Evolutionary conservation across 2,329 filamentous ascomycete genomes (phyloP), one percentile per base, ranked within the genome.

Genomic region (Hymenoscyphus repandus): DNA sequence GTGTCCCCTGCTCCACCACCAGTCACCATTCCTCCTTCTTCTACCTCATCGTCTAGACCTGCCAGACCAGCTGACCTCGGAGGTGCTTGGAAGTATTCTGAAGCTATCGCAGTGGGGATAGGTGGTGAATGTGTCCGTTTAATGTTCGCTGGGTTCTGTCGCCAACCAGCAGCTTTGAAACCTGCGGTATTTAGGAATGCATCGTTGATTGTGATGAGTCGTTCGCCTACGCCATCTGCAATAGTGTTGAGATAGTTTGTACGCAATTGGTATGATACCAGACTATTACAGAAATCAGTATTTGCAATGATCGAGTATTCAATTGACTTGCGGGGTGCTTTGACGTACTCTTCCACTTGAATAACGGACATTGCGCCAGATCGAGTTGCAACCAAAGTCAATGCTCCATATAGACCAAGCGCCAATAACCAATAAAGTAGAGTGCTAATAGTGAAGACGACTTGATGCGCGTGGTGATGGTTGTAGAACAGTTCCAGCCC

Each of bases 91-190:
- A 93, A 93, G 70, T 93, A 93, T 65, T 93, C 88, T 42, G 86
- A 88, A 30, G 86, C 85, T 54, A 90, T 80, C 12, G 86, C 87
- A 3, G 88, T 91, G 9, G 88, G 88, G 50, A 95, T 95, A 1
- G 88, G 88, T 17, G 88, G 89, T 2, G 88, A 93, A 68, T 95
- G 87, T 42, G 86, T 91, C 61, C 88, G 83, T 69, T 91, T 91
- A 67, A 87, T 82, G 57, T 90, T 83, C 15, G 84, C 79, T 9
- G 84, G 80, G 63, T 87, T 88, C 44, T 84, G 74, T 39, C 82
- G 79, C 88, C 88, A 93, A 58, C 88, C 89, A 54, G 88, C 86
- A 45, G 86, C 83, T 69, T 90, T 90, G 73, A 92, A 93, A 30
- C 87, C 83, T 2, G 85, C 82, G 27, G 88, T 87, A 66, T 90